Base-by-base conservation (phyloP, 495 filamentous ascomycete species). In the Hypoxylon rickii region DNA sequence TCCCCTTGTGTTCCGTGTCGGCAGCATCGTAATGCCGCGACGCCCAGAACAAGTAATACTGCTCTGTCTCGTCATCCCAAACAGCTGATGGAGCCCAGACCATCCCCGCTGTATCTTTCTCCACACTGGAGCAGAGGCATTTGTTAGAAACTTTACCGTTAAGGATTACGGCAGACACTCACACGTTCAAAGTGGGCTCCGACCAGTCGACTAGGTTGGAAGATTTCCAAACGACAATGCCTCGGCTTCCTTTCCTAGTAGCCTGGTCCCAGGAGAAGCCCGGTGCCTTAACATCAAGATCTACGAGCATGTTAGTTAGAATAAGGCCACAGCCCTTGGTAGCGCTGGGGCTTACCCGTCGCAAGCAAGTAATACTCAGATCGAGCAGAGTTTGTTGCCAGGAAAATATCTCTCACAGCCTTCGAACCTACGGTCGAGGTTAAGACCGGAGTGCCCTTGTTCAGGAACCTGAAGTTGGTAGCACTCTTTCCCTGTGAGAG, bases 61-160 rank as follows among this genome's bases (percentile, higher is more conserved):
- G 64, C 3, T 57, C 61, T 11, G 53, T 59, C 2, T 39, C 52
- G 11, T 65, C 52, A 16, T 74, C 67, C 70, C 70, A 74, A n/a
- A 74, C 64, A 1, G 70, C 72, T 11, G 63, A 67, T 11, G 72
- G 72, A 1, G 72, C 70, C 70, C 72, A 73, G 1, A 66, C 71
- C 72, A 74, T 74, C 3, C 72, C 72, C 13, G 72, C 72, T n/a
- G 64, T 70, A 1, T 60, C 55, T 3, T 33, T 31, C 55, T 75
- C 72, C 0, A 73, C 58, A 6, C 58, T 67, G 18, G 43, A 51
- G 0, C 51, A 31, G 13, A 44, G 13, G 26, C 55, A 32, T 2
- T 34, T 31, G 1, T 56, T 45, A 43, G 29, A 22, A 7, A 36
- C 3, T 5, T 34, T 3, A 34, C 6, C n/a, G 3, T 3, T 34